Conservation (phyloP, 768 basidiomycete species). For the Agrocybe praecox region DNA sequence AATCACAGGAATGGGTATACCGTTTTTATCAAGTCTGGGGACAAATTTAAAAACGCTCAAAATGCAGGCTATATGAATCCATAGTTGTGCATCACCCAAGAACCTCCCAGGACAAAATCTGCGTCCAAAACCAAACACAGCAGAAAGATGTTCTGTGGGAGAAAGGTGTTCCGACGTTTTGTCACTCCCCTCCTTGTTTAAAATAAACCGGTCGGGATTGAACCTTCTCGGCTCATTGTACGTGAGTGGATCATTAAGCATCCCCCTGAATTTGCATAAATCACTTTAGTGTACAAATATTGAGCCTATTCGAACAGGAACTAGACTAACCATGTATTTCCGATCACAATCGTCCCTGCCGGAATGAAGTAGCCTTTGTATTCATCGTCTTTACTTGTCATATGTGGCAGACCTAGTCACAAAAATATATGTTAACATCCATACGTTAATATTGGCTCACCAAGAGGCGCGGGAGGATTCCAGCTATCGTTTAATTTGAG, state of each 20-base stretch:
- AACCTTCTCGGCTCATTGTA: slow-evolving; percentile 49
- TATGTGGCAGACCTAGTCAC: slow-evolving; percentile 16
- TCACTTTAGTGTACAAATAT: slow-evolving; percentile 26
- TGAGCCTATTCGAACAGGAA: too few relatives aligned
- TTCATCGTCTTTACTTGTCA: slow-evolving; percentile 18
- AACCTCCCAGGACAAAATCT: slow-evolving; percentile 48
- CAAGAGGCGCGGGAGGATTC: slow-evolving; percentile 7
- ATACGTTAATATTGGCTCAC: background rate
- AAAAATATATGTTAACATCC: background rate
- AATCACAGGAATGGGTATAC: slow-evolving; percentile 26
- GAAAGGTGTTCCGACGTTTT: slow-evolving; percentile 21
- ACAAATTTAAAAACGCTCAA: slow-evolving; percentile 39
- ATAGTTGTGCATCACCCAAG: slow-evolving; percentile 43
- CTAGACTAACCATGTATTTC: slow-evolving; percentile 26
- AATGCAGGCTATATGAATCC: slow-evolving; percentile 44
- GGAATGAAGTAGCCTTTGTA: slow-evolving; percentile 26
- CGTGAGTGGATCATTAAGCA: slow-evolving; percentile 45
- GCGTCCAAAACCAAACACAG: slow-evolving; percentile 41
- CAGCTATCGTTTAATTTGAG: slow-evolving; percentile 30
- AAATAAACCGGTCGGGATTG: slow-evolving; percentile 48
- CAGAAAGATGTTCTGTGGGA: slow-evolving; percentile 32
- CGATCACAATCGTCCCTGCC: slow-evolving; percentile 26
- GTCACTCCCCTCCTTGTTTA: slow-evolving; percentile 14
- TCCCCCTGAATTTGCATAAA: slow-evolving; percentile 36
- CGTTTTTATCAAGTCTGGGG: slow-evolving; percentile 34